Base-by-base conservation (phyloP, 345 rosid species). In the Populus nigra region DNA sequence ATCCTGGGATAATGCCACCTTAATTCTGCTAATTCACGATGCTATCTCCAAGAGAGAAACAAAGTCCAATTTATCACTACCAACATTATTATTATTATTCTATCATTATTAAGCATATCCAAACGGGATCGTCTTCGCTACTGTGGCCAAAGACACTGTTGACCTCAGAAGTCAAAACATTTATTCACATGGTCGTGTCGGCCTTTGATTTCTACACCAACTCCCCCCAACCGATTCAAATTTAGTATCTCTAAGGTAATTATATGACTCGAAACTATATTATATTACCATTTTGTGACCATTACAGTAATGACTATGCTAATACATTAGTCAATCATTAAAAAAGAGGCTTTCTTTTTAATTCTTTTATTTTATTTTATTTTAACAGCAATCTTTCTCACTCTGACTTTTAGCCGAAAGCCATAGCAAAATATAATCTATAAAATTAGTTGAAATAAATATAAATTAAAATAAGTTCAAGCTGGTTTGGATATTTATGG, bases 401-500 rank as follows among this genome's bases (percentile, higher is more conserved):
- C 1, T 23, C 22, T 8, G 27, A 57, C 8, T 0, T 0, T 57
- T 3, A n/a, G 1, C 1, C 2, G 10, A 53, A 7, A 22, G 1
- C 25, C 25, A 57, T 6, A 57, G 62, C 25, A 57, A 57, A 55
- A 22, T 25, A 25, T 25, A 27, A 27, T 27, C 27, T 25, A 1
- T 25, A 25, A 25, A 25, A 25, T 25, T 25, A 25, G 27, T 25
- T 1, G 1, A 25, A 25, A 25, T 25, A 25, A 25, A 25, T 25
- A 25, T 25, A 25, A 25, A 25, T 1, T 25, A 25, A 25, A 25
- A 1, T 25, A 25, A 25, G 1, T 25, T 0, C 25, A 25, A 25
- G 1, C 2, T 38, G 7, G 2, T 29, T 1, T 1, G 2, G 1
- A 29, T 1, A 2, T 31, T 3, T 31, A 31, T 3, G 0, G 3